Evolutionary conservation across 805 yeast species (phyloP).

Genomic region (Metschnikowia drakensbergensis): DNA sequence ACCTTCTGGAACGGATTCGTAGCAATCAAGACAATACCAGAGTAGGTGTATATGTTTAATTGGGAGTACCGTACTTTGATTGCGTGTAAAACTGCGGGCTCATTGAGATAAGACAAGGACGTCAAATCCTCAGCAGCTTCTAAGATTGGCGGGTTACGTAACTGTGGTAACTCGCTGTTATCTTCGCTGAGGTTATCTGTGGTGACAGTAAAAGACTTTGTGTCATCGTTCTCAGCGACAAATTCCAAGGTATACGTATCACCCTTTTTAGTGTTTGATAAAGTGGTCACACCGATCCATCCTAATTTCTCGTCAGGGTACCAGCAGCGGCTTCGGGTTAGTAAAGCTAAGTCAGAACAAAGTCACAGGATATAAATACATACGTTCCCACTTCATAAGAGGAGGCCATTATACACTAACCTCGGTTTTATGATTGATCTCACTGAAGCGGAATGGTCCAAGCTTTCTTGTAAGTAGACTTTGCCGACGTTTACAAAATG

Average conservation of each 20-base stretch:
- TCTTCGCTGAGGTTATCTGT: constrained; percentile 49
- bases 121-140: constrained; percentile 96
- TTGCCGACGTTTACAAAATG: background rate
- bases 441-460: background rate
- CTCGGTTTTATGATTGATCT: background rate
- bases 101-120: constrained; percentile 85
- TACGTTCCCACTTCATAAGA: constrained; percentile 39
- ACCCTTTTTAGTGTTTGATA: constrained; percentile 36
- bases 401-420: constrained; percentile 16
- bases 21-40: constrained; percentile 95
- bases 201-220: constrained; percentile 43
- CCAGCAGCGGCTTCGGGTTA: constrained; percentile 58
- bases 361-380: constrained; percentile 6
- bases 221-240: constrained; percentile 47
- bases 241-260: constrained; percentile 50
- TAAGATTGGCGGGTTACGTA: constrained; percentile 85
- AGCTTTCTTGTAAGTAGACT: background rate
- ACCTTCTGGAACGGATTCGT: constrained; percentile 92
- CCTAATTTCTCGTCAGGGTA: constrained; percentile 69
- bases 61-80: constrained; percentile 86
- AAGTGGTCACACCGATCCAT: constrained; percentile 70
- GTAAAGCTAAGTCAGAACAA: background rate
- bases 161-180: constrained; percentile 62
- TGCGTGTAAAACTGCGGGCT: constrained; percentile 94
- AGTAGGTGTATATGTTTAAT: constrained; percentile 87